A percentile compares a stretch with the other conserved stretches of the same genome.
Conservation (phyloP, 1,284 basidiomycete species). For the Wallemia ichthyophaga region DNA sequence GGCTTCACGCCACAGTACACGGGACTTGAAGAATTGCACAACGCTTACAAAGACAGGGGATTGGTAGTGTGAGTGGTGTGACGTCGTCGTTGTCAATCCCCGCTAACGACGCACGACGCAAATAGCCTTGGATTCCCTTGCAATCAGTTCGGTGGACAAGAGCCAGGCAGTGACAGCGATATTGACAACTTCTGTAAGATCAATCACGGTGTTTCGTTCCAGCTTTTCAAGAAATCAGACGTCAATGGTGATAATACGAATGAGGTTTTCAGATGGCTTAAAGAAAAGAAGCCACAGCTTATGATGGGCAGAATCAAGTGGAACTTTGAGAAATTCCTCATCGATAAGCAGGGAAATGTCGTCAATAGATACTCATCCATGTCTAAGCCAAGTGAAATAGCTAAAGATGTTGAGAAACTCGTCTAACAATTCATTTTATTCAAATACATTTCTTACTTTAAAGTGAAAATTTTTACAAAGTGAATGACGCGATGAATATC, state of each 20-base stretch:
- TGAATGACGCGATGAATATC: too few relatives aligned
- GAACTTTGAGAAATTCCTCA: slow-evolving; percentile 16
- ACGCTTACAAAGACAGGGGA: slow-evolving; percentile 17
- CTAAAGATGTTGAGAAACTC: not conserved
- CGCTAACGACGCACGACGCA: not conserved
- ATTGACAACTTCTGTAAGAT: slow-evolving; percentile 7
- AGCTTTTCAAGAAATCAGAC: slow-evolving; percentile 11
- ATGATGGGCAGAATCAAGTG: slow-evolving; percentile 5
- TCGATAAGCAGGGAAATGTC: slow-evolving; percentile 16
- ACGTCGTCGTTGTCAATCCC: not conserved
- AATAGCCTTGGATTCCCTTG: slow-evolving; percentile 13
- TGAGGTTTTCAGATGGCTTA: slow-evolving; percentile 15
- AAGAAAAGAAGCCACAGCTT: slow-evolving; percentile 12
- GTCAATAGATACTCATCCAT: slow-evolving; percentile 15
- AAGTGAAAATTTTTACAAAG: too few relatives aligned
- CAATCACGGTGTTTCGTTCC: slow-evolving; percentile 11
- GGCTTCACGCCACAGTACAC: slow-evolving; percentile 7
- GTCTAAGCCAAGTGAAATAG: slow-evolving; percentile 8
- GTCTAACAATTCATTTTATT: not conserved
- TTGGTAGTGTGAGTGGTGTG: slow-evolving; percentile 9
- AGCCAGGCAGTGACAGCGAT: slow-evolving; percentile 2
- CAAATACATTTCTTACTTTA: too few relatives aligned
- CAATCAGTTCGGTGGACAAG: slow-evolving; percentile 15
- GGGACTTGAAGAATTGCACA: slow-evolving; percentile 11
- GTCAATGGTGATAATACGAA: slow-evolving; percentile 17